phyloP scores from a whole-genome alignment of 768 basidiomycete species.

The Leccinum ochraceum region DNA sequence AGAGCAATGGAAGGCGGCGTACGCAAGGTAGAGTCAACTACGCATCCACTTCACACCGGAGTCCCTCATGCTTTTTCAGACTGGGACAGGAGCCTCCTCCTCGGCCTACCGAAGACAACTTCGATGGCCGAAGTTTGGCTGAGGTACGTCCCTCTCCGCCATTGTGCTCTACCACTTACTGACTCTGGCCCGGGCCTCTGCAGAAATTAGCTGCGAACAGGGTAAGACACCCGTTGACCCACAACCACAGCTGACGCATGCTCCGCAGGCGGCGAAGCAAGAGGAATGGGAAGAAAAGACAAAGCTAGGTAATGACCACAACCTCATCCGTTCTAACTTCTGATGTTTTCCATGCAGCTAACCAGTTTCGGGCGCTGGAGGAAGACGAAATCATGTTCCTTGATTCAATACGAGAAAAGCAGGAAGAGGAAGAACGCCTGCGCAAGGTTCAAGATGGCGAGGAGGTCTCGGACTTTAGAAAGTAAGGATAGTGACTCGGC shows the following conservation, averaged over 20 bases:
- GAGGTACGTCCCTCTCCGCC: constrained; percentile 58
- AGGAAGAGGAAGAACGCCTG: constrained; percentile 73
- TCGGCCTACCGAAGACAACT: constrained; percentile 70
- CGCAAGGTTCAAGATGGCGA: constrained; percentile 76
- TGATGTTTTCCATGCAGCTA: constrained; percentile 47
- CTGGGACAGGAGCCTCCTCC: constrained; percentile 85
- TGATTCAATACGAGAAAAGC: constrained; percentile 76
- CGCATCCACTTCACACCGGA: neutral
- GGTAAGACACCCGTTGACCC: constrained; percentile 42
- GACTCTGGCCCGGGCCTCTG: constrained; percentile 4
- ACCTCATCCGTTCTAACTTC: constrained; percentile 9
- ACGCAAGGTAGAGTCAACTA: constrained; percentile 59
- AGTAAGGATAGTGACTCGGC: constrained; percentile 45
- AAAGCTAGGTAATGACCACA: constrained; percentile 51
- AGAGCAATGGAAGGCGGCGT: constrained; percentile 89
- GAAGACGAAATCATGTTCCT: constrained; percentile 91
- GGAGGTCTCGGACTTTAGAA: constrained; percentile 76
- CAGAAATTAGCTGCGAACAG: constrained; percentile 91
- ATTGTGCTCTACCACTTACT: constrained; percentile 10
- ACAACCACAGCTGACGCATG: constrained; percentile 12
- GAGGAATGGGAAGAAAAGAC: constrained; percentile 94
- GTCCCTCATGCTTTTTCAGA: constrained; percentile 37
- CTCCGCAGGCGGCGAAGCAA: constrained; percentile 74
- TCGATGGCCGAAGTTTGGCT: constrained; percentile 84
- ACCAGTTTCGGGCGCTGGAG: constrained; percentile 86